Percentiles rank a stretch among this genome's conserved stretches.
Conservation (phyloP, 768 basidiomycete genomes). For the Filobasidium wieringae region DNA sequence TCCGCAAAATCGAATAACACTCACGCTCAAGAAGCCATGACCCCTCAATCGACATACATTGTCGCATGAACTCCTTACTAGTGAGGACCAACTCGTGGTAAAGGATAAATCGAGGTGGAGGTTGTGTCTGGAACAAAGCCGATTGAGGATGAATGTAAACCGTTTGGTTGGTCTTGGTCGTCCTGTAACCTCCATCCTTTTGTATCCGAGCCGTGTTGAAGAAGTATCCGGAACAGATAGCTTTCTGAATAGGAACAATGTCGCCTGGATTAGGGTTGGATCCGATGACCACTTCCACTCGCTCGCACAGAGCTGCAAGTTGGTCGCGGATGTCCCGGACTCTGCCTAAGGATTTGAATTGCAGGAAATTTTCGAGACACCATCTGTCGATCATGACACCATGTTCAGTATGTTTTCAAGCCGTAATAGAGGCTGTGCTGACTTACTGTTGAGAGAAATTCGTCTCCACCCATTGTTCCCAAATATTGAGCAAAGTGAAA, state of each 20-base stretch:
- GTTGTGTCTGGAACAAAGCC: constrained; percentile 86
- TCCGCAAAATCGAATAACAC: constrained; percentile 23
- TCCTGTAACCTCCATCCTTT: constrained; percentile 92
- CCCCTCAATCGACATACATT: constrained; percentile 97
- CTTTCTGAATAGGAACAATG: constrained; percentile 86
- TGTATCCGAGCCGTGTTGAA: constrained; percentile 89
- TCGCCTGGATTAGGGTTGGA: constrained; percentile 86
- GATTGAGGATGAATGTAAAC: constrained; percentile 96
- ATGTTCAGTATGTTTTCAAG: neutral
- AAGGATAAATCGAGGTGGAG: constrained; percentile 74
- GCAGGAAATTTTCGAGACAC: constrained; percentile 52
- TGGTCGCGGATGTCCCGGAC: constrained; percentile 90
- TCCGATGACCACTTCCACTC: constrained; percentile 82
- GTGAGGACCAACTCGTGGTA: constrained; percentile 99
- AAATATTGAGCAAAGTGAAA: constrained; percentile 92
- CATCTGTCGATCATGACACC: constrained; percentile 14
- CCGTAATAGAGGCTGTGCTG: too few relatives aligned
- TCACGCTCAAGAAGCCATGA: constrained; percentile 80
- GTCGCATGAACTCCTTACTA: constrained; percentile 90
- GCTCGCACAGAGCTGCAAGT: constrained; percentile 85
- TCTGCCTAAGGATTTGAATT: constrained; percentile 84
- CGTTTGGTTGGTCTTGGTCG: constrained; percentile 88
- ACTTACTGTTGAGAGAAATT: constrained; percentile 81
- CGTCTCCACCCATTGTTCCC: constrained; percentile 98
- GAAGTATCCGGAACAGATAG: constrained; percentile 87